Percentiles rank a stretch among this genome's conserved stretches.
Evolutionary conservation across 139 green algal genomes (phyloP).

Genomic region (Dunaliella sp.): DNA sequence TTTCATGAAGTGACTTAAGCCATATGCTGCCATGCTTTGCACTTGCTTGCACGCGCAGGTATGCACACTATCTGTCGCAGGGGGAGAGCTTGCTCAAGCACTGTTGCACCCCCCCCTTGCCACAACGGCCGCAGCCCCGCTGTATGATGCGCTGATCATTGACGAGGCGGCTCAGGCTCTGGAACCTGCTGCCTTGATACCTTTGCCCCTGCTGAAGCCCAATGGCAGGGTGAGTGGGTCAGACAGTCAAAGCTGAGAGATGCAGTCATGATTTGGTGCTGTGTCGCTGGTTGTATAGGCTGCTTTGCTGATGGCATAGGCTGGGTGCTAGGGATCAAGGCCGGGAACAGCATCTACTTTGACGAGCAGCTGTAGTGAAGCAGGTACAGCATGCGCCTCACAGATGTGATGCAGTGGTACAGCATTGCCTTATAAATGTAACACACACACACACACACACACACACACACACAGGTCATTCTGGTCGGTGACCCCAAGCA

Average conservation of each 20-base stretch:
- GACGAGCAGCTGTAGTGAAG: too few relatives aligned
- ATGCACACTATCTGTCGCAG: slow-evolving; percentile 61
- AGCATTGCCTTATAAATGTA: too few relatives aligned
- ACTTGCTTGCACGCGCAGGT: too few relatives aligned
- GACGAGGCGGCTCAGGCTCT: slow-evolving; percentile 78
- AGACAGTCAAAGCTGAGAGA: too few relatives aligned
- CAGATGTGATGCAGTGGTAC: too few relatives aligned
- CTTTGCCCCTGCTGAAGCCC: slow-evolving; percentile 59
- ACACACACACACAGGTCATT: slow-evolving; percentile 35
- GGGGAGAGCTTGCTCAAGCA: slow-evolving; percentile 51
- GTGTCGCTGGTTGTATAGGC: too few relatives aligned
- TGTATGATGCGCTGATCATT: slow-evolving; percentile 71
- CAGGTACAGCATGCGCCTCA: too few relatives aligned
- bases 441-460: not conserved
- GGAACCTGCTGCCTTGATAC: slow-evolving; percentile 73
- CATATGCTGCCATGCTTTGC: not conserved
- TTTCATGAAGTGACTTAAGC: too few relatives aligned
- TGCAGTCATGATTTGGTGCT: too few relatives aligned
- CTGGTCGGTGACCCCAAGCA: slow-evolving; percentile 78
- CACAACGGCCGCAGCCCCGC: not conserved
- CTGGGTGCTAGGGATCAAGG: too few relatives aligned
- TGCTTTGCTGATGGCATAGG: too few relatives aligned
- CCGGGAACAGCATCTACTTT: too few relatives aligned
- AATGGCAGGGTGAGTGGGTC: slow-evolving; percentile 20
- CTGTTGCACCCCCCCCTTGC: not conserved